These are phyloP conservation scores for Cornus kousa DNA, from an alignment of 148 eudicot species.

Conservation along the genomic window DNA sequence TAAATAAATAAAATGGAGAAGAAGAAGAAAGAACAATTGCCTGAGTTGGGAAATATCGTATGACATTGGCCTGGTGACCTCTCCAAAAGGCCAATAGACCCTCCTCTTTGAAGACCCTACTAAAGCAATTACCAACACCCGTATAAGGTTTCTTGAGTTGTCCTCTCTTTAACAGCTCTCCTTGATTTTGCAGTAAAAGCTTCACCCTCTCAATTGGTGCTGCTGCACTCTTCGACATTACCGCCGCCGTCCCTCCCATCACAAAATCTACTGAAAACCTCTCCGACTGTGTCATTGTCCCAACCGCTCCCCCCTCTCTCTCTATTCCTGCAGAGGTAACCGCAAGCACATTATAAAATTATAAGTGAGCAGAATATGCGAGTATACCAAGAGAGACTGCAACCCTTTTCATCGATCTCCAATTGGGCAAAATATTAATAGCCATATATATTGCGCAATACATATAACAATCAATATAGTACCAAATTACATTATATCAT, in stretches of 20 bases:
- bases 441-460: neutral
- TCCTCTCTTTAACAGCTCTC: constrained; percentile 73
- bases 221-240: constrained; percentile 73
- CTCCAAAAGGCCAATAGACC: constrained; percentile 83
- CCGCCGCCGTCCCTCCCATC: constrained; percentile 83
- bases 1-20: too few relatives aligned
- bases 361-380: neutral
- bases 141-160: constrained; percentile 60
- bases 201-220: constrained; percentile 97
- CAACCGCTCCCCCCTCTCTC: constrained; percentile 14
- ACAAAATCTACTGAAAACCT: constrained; percentile 65
- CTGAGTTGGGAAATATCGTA: constrained; percentile 98
- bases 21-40: constrained; percentile 19
- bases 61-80: constrained; percentile 94
- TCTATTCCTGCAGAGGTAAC: constrained; percentile 2
- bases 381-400: neutral
- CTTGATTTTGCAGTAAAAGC: constrained; percentile 84
- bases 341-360: neutral
- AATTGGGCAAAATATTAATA: neutral
- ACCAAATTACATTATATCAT: neutral
- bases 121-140: constrained; percentile 67
- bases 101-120: constrained; percentile 70
- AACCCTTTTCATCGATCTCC: constrained; percentile 1
- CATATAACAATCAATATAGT: too few relatives aligned
- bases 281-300: constrained; percentile 39